These are phyloP conservation scores for Vanrija sp. DNA, from an alignment of 1,284 basidiomycete species.

Conservation along the genomic window DNA sequence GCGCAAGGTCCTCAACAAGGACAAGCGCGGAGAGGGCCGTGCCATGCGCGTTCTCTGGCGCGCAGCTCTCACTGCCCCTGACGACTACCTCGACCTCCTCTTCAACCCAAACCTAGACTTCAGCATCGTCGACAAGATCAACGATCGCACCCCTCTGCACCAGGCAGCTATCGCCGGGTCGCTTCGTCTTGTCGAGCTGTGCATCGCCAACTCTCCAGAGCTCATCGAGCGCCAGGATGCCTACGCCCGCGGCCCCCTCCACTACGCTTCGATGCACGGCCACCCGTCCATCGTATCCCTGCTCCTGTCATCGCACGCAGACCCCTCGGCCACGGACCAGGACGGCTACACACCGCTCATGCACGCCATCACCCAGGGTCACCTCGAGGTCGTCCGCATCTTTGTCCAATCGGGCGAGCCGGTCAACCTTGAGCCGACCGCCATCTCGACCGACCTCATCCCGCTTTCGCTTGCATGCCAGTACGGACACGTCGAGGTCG, in stretches of 20 bases:
- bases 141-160: conserved; percentile 91
- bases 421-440: conserved; percentile 55
- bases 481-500: conserved; percentile 81
- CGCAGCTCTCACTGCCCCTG: conserved; percentile 73
- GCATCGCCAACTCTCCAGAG: conserved; percentile 58
- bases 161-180: conserved; percentile 84
- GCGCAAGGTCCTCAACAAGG: conserved; percentile 45
- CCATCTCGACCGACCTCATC: conserved; percentile 65
- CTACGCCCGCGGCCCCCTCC: conserved; percentile 88
- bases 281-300: conserved; percentile 71
- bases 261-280: conserved; percentile 94
- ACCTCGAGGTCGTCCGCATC: conserved; percentile 72
- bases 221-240: conserved; percentile 50
- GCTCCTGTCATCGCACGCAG: conserved; percentile 66
- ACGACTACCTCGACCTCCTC: conserved; percentile 68
- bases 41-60: conserved; percentile 85
- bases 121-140: conserved; percentile 92
- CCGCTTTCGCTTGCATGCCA: conserved; percentile 89
- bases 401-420: conserved; percentile 63
- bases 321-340: conserved; percentile 71
- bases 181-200: conserved; percentile 73
- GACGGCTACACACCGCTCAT: conserved; percentile 93
- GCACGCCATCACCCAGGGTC: conserved; percentile 85
- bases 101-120: conserved; percentile 82
- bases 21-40: conserved; percentile 38